Base-by-base conservation (phyloP, 352 stramenopile genomes). In the Phytophthora aleatoria region DNA sequence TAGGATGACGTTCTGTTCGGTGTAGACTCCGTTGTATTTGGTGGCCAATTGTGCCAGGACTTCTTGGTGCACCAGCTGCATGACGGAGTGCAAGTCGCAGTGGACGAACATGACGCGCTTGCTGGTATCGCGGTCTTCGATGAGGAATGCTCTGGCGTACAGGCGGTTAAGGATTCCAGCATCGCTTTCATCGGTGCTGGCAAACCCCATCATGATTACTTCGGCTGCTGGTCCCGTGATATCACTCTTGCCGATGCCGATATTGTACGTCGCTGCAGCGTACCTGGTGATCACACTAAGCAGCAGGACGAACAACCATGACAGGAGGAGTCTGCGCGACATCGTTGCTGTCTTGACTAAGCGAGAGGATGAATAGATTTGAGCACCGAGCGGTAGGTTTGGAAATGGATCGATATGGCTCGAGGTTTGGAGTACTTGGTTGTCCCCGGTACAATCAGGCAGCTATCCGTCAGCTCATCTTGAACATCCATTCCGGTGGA, bases 1-100 rank as follows among this genome's bases (percentile, higher is more conserved):
- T 6, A 96, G 77, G n/a, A 81, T 73, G 27, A 93, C 70, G 58
- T 92, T 94, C 49, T 90, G 77, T 44, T 79, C 77, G n/a, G 67
- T 71, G 77, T 85, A 85, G 13, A 81, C 11, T 11, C 73, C 65
- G 33, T 48, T 49, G 57, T 81, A 85, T 47, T 79, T 81, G 52
- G 24, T 45, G 28, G 50, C 55, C 20, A 87, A 61, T 50, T 84
- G 39, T 20, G 58, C 53, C n/a, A 87, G 64, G 24, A 87, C 76
- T 44, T 87, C 67, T 35, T 83, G 72, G 31, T 87, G 79, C 13
- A 84, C 76, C 10, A 87, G 52, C 36, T 87, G 76, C 64, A 81
- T 80, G 38, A 87, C 69, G 1, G 71, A 73, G 2, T 63, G 49
- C 6, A 85, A 33, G 42, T 85, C 78, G 31, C 71, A 87, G 61